Conservation (phyloP, 257 asterid species). For the Capsicum rhomboideum region DNA sequence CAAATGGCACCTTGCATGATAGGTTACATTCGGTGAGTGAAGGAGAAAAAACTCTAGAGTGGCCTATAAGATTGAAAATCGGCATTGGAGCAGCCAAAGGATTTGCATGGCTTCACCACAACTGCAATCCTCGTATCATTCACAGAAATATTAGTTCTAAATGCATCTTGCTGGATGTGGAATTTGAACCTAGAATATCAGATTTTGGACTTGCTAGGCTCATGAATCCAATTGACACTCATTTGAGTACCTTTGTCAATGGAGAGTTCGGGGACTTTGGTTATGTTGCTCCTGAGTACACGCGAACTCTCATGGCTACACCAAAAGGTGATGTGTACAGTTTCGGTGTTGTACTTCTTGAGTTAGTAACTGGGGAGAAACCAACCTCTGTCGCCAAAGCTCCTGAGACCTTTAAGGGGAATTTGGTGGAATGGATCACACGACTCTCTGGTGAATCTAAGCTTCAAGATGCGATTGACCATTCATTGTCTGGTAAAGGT, state of each 20-base stretch:
- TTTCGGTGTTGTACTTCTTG: constrained; percentile 83
- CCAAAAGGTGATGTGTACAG: constrained; percentile 92
- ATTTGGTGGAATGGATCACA: constrained; percentile 71
- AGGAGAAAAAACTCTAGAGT: constrained; percentile 29
- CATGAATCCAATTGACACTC: constrained; percentile 87
- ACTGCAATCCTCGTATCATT: constrained; percentile 62
- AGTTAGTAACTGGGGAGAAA: constrained; percentile 64
- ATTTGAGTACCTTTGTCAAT: constrained; percentile 81
- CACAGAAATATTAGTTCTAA: constrained; percentile 64
- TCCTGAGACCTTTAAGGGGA: constrained; percentile 73
- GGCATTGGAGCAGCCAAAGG: constrained; percentile 57
- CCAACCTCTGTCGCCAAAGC: constrained; percentile 53
- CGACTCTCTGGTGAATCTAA: constrained; percentile 48
- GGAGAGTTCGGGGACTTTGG: constrained; percentile 91
- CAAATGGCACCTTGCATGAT: constrained; percentile 54
- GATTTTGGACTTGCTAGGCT: constrained; percentile 89
- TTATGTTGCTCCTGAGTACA: constrained; percentile 80
- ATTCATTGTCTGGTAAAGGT: constrained; percentile 47
- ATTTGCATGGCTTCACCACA: constrained; percentile 66
- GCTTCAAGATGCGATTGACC: constrained; percentile 68
- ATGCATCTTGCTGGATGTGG: constrained; percentile 46
- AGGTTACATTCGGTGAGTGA: constrained; percentile 31
- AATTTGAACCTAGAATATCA: constrained; percentile 58
- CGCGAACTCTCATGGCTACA: constrained; percentile 71
- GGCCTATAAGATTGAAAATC: constrained; percentile 58